A percentile compares a stretch with the other conserved stretches of the same genome.
phyloP scores from a whole-genome alignment of 2,329 filamentous ascomycete genomes.

The Didymosphaeria variabile region DNA sequence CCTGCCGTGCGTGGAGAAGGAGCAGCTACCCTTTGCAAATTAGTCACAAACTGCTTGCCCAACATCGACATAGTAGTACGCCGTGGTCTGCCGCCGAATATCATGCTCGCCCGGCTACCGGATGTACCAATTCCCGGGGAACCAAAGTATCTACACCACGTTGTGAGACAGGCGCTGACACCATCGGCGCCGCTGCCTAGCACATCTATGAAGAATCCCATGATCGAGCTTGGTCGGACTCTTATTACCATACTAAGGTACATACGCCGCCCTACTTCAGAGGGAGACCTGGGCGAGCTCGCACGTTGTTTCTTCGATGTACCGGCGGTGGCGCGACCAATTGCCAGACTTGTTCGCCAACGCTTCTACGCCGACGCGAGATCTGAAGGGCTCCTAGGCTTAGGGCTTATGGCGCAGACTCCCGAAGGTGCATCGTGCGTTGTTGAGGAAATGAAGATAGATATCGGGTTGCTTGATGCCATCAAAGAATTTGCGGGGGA shows the following conservation, averaged over 20 bases:
- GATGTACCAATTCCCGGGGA: constrained; percentile 28
- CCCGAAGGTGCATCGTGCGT: constrained; percentile 39
- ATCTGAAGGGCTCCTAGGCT: constrained; percentile 46
- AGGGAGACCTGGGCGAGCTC: constrained; percentile 35
- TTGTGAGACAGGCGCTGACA: constrained; percentile 42
- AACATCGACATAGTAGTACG: constrained; percentile 43
- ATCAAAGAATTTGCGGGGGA: constrained; percentile 45
- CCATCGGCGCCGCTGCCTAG: constrained; percentile 45
- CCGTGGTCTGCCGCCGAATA: constrained; percentile 27
- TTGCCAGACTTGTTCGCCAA: constrained; percentile 45
- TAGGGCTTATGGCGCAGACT: constrained; percentile 46
- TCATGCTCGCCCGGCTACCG: constrained; percentile 18
- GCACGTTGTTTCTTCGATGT: constrained; percentile 38
- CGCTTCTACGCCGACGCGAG: constrained; percentile 47
- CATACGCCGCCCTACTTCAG: constrained; percentile 27
- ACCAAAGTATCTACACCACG: constrained; percentile 36
- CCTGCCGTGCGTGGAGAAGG: constrained; percentile 47
- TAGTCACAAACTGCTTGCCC: constrained; percentile 41
- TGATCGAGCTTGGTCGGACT: constrained; percentile 43
- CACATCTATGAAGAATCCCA: constrained; percentile 51
- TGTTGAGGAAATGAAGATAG: constrained; percentile 38
- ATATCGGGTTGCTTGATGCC: constrained; percentile 39
- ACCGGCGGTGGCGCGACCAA: constrained; percentile 39
- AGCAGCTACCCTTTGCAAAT: constrained; percentile 45
- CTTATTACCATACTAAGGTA: constrained; percentile 40